A percentile compares a stretch with the other conserved stretches of the same genome.
These are phyloP conservation scores for Termitomyces sp. DNA, from an alignment of 768 basidiomycete genomes.

Conservation along the genomic window DNA sequence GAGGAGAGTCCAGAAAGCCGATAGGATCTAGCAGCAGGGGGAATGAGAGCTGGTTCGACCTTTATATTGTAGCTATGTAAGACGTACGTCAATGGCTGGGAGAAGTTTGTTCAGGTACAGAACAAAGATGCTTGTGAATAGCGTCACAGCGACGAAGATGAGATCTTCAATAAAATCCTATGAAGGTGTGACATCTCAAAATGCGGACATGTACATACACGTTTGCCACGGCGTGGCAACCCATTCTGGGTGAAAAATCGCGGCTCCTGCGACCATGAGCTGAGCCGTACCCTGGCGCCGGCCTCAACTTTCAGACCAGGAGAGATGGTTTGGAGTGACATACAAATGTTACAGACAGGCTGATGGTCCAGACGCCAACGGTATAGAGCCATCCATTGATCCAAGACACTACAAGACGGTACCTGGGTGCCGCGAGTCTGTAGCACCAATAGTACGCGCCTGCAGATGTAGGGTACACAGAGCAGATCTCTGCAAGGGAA, in stretches of 20 bases:
- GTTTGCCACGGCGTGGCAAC: slow-evolving; percentile 55
- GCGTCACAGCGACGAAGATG: slow-evolving; percentile 50
- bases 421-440: slow-evolving; percentile 46
- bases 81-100: slow-evolving; percentile 41
- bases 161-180: slow-evolving; percentile 28
- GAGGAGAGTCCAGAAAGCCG: slow-evolving; percentile 58
- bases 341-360: slow-evolving; percentile 63
- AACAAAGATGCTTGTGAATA: slow-evolving; percentile 42
- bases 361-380: slow-evolving; percentile 65
- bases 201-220: slow-evolving; percentile 26
- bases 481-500: slow-evolving; percentile 54
- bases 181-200: neutral
- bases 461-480: slow-evolving; percentile 56
- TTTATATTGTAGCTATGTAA: neutral
- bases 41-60: neutral
- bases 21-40: slow-evolving; percentile 34
- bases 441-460: slow-evolving; percentile 68
- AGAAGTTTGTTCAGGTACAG: slow-evolving; percentile 50
- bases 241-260: slow-evolving; percentile 56
- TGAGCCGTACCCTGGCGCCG: slow-evolving; percentile 27
- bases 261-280: slow-evolving; percentile 51
- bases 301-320: neutral
- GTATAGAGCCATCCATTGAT: slow-evolving; percentile 66
- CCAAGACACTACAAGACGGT: slow-evolving; percentile 51
- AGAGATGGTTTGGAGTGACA: neutral